Base-by-base conservation (phyloP, 2,329 filamentous ascomycete genomes). In the Clonostachys rhizophaga region DNA sequence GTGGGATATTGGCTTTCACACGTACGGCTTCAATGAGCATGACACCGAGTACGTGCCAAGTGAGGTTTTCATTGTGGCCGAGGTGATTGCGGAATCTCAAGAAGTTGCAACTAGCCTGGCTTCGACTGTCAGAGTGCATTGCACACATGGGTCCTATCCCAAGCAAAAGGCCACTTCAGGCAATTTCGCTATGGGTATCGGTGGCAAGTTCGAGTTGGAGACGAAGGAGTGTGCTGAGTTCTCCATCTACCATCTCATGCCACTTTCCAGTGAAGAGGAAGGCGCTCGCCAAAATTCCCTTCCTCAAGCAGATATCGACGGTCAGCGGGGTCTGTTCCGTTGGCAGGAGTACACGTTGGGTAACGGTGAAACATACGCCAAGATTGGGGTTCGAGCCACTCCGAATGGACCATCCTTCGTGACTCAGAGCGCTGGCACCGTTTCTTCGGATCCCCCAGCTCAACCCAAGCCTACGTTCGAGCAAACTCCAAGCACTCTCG, bases 111-210 rank as follows among this genome's bases (percentile, higher is more conserved):
- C 62, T 6, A 65, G 61, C 1, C 33, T 64, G 11, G 60, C 57
- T 0, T 56, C 58, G 1, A 63, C 57, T 3, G 60, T 60, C 0
- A 50, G 59, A 34, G 55, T 40, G 17, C 11, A 6, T 33, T 10
- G 8, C 6, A 16, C 68, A 54, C 77, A 81, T 50, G 69, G 60
- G 0, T 64, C 70, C 0, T 80, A 80, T 46, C 59, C 64, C 0
- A 68, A 69, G 1, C 76, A 80, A 53, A 70, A 72, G n/a, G 76
- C 75, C 0, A 80, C 74, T 0, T 64, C 68, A 0, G 78, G 77
- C 0, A 79, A 79, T 49, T 70, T 80, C 40, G 74, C 69, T 0
- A 61, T 61, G 5, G 59, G 60, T 0, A 56, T 63, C 16, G 60
- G 59, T 0, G 65, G 60, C 0, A 43, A 54, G 2, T 54, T 60